phyloP scores from a whole-genome alignment of 2,329 filamentous ascomycete species.

The Nemania sp. region DNA sequence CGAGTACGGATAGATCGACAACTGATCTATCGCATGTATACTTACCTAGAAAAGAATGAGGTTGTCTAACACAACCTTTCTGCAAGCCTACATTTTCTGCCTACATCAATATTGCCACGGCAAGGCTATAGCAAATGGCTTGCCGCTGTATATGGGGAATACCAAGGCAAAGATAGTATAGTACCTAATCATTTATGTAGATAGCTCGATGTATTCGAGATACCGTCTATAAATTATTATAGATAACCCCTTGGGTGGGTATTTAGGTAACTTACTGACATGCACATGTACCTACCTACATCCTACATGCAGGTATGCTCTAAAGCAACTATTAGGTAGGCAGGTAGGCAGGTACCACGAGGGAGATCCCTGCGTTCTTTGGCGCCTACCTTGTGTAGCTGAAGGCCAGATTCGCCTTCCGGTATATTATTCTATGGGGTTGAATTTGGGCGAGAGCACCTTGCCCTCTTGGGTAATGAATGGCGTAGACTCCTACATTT shows the following conservation, averaged over 20 bases:
- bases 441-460: neutral
- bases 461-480: neutral
- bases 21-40: slow-evolving; percentile 2
- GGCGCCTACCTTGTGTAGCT: neutral
- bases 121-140: neutral
- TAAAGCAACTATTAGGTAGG: too few relatives aligned
- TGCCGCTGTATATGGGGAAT: neutral
- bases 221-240: too few relatives aligned
- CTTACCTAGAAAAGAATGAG: neutral
- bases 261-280: too few relatives aligned
- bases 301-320: too few relatives aligned
- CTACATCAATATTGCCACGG: neutral
- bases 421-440: neutral
- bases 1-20: slow-evolving; percentile 13
- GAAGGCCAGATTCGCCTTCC: too few relatives aligned
- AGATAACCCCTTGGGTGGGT: too few relatives aligned
- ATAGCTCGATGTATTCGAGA: too few relatives aligned
- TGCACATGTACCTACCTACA: too few relatives aligned
- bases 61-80: neutral
- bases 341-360: too few relatives aligned
- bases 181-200: too few relatives aligned
- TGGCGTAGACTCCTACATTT: too few relatives aligned
- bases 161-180: neutral
- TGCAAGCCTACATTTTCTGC: neutral
- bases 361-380: neutral